Conservation (phyloP, 164 flowering plant genomes). For the Stephania cephalantha region DNA sequence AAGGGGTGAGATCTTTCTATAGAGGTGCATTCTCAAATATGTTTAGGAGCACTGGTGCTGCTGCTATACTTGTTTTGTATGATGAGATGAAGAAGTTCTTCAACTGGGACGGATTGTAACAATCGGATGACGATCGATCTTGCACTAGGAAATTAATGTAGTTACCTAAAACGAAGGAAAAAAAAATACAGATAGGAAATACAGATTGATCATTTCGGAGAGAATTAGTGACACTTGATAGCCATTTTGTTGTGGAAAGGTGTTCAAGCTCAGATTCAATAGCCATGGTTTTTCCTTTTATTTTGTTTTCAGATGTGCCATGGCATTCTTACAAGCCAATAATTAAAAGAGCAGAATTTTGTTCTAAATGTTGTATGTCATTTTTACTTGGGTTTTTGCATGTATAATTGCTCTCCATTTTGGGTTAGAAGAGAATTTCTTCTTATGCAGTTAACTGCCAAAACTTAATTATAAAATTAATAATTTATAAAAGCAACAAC, state of each 20-base stretch:
- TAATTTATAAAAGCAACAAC: too few relatives aligned
- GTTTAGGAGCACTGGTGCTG: conserved; percentile 94
- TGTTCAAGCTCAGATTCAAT: conserved; percentile 13
- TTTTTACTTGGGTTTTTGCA: background rate
- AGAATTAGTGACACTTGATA: background rate
- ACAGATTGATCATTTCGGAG: background rate
- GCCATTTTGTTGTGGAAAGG: background rate
- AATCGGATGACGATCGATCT: background rate
- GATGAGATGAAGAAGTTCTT: conserved; percentile 86
- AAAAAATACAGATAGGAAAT: background rate
- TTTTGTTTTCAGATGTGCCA: conserved; percentile 5
- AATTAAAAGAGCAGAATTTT: conserved; percentile 10
- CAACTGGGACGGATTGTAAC: conserved; percentile 52
- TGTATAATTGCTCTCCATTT: background rate
- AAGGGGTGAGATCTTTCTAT: conserved; percentile 72
- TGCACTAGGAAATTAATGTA: background rate
- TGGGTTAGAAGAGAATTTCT: background rate
- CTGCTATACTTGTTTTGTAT: conserved; percentile 86
- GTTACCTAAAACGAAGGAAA: background rate
- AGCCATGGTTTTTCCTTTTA: background rate
- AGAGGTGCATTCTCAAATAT: conserved; percentile 87
- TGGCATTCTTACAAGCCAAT: background rate
- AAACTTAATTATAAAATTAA: too few relatives aligned
- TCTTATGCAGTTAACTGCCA: background rate
- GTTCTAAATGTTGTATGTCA: background rate